Conservation (phyloP, 208 protist species). For the Acanthamoeba lenticulata region DNA sequence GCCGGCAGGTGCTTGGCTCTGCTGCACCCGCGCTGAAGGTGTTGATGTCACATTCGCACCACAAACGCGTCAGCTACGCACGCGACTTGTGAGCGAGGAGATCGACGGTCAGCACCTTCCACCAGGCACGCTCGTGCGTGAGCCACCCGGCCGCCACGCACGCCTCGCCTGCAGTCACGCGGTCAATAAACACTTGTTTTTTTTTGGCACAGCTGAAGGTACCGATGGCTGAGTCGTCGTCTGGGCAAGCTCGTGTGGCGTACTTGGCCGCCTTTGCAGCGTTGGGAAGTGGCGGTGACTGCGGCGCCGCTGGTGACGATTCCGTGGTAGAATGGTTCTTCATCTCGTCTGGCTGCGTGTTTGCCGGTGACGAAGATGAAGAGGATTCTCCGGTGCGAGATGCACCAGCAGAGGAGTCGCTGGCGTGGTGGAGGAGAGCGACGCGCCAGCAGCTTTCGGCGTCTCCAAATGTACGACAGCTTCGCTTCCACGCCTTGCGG, state of each 20-base stretch:
- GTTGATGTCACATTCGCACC: neutral
- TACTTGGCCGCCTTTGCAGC: neutral
- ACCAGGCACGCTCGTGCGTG: neutral
- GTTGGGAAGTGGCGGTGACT: neutral
- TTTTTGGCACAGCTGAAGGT: neutral
- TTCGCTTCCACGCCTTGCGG: neutral
- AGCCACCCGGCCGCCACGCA: neutral
- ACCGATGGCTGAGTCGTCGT: neutral
- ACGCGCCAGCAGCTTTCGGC: neutral
- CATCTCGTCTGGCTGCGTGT: neutral
- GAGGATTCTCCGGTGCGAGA: neutral
- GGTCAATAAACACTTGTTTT: neutral
- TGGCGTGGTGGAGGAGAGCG: neutral
- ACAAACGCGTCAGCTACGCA: neutral
- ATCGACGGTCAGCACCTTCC: neutral
- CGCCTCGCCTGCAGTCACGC: neutral
- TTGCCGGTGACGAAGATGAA: neutral
- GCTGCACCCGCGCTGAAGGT: slow-evolving; percentile 22
- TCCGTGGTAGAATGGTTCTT: neutral
- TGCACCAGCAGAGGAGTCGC: neutral
- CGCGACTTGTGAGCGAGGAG: neutral
- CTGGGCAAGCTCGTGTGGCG: neutral
- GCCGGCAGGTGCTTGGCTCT: neutral
- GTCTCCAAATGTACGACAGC: neutral
- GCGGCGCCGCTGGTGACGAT: neutral